Conservation (phyloP, 257 asterid genomes). For the Petunia secreta region DNA sequence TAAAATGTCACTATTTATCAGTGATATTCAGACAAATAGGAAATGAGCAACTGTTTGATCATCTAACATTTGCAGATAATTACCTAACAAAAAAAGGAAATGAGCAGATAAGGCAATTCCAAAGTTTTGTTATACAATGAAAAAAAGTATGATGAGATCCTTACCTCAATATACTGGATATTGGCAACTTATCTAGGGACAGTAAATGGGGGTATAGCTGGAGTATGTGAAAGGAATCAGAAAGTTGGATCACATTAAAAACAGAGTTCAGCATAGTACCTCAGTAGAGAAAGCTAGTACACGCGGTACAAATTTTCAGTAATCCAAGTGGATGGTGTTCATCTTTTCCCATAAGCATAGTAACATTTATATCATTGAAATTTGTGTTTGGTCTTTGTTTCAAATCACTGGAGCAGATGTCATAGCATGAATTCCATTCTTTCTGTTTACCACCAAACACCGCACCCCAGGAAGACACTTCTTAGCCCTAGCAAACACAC, state of each 20-base stretch:
- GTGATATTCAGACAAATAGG: slow-evolving; percentile 12
- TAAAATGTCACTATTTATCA: not conserved
- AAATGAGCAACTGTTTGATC: not conserved
- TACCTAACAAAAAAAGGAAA: not conserved
- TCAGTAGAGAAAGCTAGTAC: slow-evolving; percentile 46
- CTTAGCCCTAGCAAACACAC: no score
- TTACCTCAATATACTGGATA: slow-evolving; percentile 45
- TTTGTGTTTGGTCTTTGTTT: no score
- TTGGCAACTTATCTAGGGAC: slow-evolving; percentile 40
- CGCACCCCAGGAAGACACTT: no score
- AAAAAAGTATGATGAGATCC: not conserved
- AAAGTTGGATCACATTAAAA: slow-evolving; percentile 14
- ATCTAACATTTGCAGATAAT: not conserved
- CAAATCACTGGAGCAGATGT: no score
- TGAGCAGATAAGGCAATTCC: not conserved
- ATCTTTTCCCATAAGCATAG: no score
- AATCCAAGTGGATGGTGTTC: no score
- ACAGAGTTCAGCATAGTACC: slow-evolving; percentile 34
- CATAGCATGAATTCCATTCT: no score
- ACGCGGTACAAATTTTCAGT: slow-evolving; percentile 30
- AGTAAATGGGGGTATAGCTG: slow-evolving; percentile 21
- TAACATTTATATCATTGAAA: no score
- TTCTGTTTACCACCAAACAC: no score
- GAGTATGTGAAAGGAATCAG: slow-evolving; percentile 15
- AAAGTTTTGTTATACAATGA: not conserved